Percentiles rank a stretch among this genome's conserved stretches.
These are phyloP conservation scores for Xylaria sp. DNA, from an alignment of 2,329 filamentous ascomycete species.

Conservation along the genomic window DNA sequence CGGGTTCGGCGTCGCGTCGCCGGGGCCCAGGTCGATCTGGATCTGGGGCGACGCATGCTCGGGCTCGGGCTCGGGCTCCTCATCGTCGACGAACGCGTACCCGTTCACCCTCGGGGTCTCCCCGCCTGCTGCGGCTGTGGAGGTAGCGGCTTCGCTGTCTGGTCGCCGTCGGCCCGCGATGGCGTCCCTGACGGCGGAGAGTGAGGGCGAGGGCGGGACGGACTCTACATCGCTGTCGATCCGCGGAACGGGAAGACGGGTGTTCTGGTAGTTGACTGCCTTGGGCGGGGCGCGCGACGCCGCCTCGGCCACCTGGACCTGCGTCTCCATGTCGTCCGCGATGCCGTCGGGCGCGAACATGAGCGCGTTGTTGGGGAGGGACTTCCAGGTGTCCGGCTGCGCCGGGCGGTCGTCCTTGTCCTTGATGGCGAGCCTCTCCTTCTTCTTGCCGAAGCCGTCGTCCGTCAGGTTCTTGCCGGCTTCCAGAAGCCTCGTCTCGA, in stretches of 20 bases:
- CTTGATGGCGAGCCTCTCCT: slow-evolving; percentile 69
- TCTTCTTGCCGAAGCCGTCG: slow-evolving; percentile 66
- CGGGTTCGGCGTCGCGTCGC: slow-evolving; percentile 75
- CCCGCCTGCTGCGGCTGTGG: slow-evolving; percentile 63
- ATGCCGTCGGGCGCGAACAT: slow-evolving; percentile 84
- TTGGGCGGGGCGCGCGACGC: slow-evolving; percentile 80
- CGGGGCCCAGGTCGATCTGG: slow-evolving; percentile 66
- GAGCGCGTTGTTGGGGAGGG: slow-evolving; percentile 79
- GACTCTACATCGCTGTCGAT: slow-evolving; percentile 52
- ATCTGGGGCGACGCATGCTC: not conserved
- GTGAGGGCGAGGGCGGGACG: slow-evolving; percentile 79
- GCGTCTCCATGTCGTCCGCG: slow-evolving; percentile 68
- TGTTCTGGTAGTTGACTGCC: slow-evolving; percentile 83
- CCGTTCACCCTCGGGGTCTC: slow-evolving; percentile 94
- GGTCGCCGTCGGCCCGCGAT: slow-evolving; percentile 77
- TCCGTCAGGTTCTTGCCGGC: slow-evolving; percentile 59
- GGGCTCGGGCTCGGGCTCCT: slow-evolving; percentile 59
- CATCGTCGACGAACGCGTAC: slow-evolving; percentile 93
- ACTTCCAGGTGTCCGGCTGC: slow-evolving; percentile 79
- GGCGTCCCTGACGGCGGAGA: slow-evolving; percentile 85
- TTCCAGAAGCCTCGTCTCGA: slow-evolving; percentile 63
- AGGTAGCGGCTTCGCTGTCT: slow-evolving; percentile 70
- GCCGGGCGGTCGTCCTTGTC: slow-evolving; percentile 78
- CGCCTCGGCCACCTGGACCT: slow-evolving; percentile 74
- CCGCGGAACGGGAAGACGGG: slow-evolving; percentile 71